Percentiles rank a stretch among this genome's conserved stretches.
These are phyloP conservation scores for Botrytis deweyae DNA, from an alignment of 2,329 filamentous ascomycete genomes.

Conservation along the genomic window DNA sequence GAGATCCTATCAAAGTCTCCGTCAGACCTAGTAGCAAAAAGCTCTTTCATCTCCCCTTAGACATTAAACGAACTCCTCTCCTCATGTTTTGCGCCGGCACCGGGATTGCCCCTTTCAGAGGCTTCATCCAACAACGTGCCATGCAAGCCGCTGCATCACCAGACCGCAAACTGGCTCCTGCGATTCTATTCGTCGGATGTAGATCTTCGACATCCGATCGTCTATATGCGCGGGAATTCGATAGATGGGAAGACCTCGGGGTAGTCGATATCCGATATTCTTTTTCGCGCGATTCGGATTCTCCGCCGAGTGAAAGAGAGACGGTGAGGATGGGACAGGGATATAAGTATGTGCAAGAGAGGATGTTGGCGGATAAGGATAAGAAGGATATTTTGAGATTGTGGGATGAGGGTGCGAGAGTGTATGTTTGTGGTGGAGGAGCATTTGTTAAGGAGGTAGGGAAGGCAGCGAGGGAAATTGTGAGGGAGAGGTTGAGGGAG, in stretches of 20 bases:
- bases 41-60: neutral
- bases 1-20: neutral
- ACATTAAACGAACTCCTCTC: neutral
- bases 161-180: neutral
- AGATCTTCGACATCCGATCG: neutral
- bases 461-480: neutral
- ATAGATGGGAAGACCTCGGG: neutral
- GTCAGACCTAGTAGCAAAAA: neutral
- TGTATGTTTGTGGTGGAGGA: constrained; percentile 2
- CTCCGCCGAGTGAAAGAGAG: neutral
- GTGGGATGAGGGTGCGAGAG: neutral
- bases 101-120: neutral
- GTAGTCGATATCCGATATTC: neutral
- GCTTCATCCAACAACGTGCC: constrained; percentile 3
- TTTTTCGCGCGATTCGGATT: neutral
- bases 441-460: neutral
- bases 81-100: neutral
- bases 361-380: neutral
- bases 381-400: neutral
- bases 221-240: neutral
- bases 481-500: neutral
- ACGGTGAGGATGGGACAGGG: neutral
- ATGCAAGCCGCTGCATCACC: neutral
- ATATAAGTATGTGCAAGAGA: neutral
- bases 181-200: constrained; percentile 1